Evolutionary conservation across 441 rosid genomes (phyloP), one percentile per base, ranked within the genome.

Genomic region (Populus hybrid): DNA sequence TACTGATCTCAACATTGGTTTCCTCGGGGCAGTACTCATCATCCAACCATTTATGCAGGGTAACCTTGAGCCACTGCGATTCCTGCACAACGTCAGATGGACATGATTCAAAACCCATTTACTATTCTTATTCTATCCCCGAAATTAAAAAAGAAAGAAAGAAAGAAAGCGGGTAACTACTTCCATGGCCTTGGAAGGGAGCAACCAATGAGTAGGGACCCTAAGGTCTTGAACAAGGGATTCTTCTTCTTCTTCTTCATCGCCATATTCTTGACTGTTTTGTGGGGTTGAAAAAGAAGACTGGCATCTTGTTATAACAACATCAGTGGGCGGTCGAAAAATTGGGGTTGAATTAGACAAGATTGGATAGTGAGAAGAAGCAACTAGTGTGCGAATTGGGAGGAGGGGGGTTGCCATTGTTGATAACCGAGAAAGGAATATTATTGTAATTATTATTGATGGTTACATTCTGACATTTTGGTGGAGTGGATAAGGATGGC

Each of bases 21-120:
- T 89, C 90, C 88, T 93, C 99, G 12, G 97, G 99, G 80, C 97
- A 94, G 83, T 91, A 94, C 83, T 94, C 98, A 80, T 93, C 98
- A 74, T 94, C 96, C 74, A 94, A 81, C 99, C 98, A 94, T 81
- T 91, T 93, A 76, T 91, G 98, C 42, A 93, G 82, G 2, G 93
- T 84, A 70, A 90, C 86, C 83, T 90, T 87, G 31, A 93, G 89
- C 99, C 99, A 94, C 76, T 94, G 89, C 10, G 94, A 90, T 86
- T 93, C 98, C 97, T 94, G 33, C 59, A 31, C 33, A 68, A 0
- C 23, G 29, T 56, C 59, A 11, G 9, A 61, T 28, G 9, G 33
- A 38, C 59, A 16, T 59, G n/a, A 35, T 23, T 38, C 16, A 23
- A 11, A 23, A 11, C 21, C 21, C 23, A 16, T 14, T 24, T 45